phyloP scores from a whole-genome alignment of 2,329 filamentous ascomycete genomes.

The Paecilomyces dactylethromorphus region DNA sequence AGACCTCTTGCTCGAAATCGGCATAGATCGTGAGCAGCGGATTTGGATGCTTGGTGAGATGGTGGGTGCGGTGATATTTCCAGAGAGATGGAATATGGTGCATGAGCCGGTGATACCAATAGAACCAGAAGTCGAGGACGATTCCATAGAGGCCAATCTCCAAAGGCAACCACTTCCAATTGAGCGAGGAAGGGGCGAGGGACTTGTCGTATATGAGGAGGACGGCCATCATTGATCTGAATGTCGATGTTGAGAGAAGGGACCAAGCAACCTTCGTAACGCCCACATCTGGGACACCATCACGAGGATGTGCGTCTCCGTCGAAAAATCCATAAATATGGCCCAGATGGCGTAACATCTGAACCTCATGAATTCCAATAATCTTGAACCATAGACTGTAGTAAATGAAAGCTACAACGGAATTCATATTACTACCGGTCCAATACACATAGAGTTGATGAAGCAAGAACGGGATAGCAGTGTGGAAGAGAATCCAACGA shows the following conservation, averaged over 20 bases:
- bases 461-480: constrained; percentile 25
- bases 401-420: constrained; percentile 23
- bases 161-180: constrained; percentile 27
- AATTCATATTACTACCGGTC: constrained; percentile 20
- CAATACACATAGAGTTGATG: constrained; percentile 25
- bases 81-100: constrained; percentile 31
- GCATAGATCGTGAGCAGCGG: constrained; percentile 33
- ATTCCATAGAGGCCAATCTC: constrained; percentile 32
- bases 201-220: constrained; percentile 15
- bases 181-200: constrained; percentile 13
- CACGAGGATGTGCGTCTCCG: constrained; percentile 34
- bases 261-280: constrained; percentile 22
- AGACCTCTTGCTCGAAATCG: constrained; percentile 32
- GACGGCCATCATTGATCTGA: constrained; percentile 21
- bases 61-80: constrained; percentile 37
- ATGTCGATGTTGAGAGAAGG: constrained; percentile 21
- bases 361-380: constrained; percentile 29
- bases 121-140: constrained; percentile 39
- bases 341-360: constrained; percentile 26
- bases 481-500: constrained; percentile 30
- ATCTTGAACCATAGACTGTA: constrained; percentile 31
- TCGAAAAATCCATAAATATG: constrained; percentile 34
- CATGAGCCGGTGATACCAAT: constrained; percentile 34
- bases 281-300: constrained; percentile 33
- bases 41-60: constrained; percentile 37